Conservation (phyloP, 2,329 filamentous ascomycete genomes). For the Cordyceps cateniannulata region DNA sequence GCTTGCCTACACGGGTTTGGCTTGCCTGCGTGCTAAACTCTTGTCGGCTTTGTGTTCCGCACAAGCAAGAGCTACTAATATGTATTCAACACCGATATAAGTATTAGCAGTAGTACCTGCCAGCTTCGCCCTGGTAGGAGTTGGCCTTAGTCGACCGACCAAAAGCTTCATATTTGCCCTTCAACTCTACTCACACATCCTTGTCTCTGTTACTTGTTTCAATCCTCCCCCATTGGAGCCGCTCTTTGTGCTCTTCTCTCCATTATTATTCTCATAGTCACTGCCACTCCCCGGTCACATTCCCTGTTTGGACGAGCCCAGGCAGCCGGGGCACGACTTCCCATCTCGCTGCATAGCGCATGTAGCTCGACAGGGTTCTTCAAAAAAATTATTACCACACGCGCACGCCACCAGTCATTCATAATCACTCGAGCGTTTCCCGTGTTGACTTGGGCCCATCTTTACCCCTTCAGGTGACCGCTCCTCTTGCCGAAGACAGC, state of each 20-base stretch:
- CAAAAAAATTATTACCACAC: neutral
- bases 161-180: neutral
- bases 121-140: neutral
- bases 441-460: conserved; percentile 2
- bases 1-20: neutral
- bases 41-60: neutral
- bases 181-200: neutral
- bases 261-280: neutral
- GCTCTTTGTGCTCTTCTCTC: neutral
- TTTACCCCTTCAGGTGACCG: conserved; percentile 3
- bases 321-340: neutral
- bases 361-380: conserved; percentile 8
- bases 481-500: neutral
- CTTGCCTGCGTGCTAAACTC: neutral
- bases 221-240: neutral
- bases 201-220: neutral
- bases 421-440: neutral
- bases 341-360: neutral
- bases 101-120: neutral
- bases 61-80: neutral
- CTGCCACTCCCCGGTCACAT: neutral
- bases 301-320: neutral
- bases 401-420: neutral
- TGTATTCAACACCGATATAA: neutral
- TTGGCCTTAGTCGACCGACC: neutral